Evolutionary conservation across 2,329 filamentous ascomycete species (phyloP), one percentile per base, ranked within the genome.

Genomic region (Penicillium sp.): DNA sequence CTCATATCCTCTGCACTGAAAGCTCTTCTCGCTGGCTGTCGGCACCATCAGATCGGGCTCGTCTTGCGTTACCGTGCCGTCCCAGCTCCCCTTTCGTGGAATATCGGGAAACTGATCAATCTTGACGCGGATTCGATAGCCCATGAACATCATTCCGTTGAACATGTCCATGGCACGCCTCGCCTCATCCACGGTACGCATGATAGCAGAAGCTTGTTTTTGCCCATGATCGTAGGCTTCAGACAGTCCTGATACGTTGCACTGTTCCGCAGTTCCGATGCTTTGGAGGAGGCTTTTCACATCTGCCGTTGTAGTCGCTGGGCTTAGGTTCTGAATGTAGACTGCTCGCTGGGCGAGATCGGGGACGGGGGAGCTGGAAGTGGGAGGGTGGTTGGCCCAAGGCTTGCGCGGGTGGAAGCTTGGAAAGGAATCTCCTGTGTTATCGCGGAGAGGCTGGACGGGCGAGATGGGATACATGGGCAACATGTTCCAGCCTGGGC

Each of bases 151-250:
- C 16, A 70, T 61, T 35, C 75, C 75, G 60, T 79, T 74, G 55
- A 75, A 73, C 52, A 71, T 66, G 1, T 61, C 60, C 22, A 76
- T 68, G 13, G 73, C 74, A n/a, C 69, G 68, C 55, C 72, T 73
- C 4, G 77, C 77, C 37, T 78, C 75, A 0, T 78, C 76, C 13
- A 67, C 62, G 10, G 63, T 72, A 40, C 62, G 69, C 61, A 78
- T 74, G 2, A 71, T 74, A 4, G 73, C 56, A 16, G 58, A 60
- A 13, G 59, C 70, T 7, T 68, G 73, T 1, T 72, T 70, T 43
- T 71, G 71, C 16, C 66, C 63, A 58, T 66, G 67, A 25, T 65
- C 60, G 11, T 64, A 59, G 11, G 67, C 52, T 49, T 70, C 68
- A 4, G 65, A 59, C 37, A 71, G 68, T 1, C 70, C 58, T 7